These are phyloP conservation scores for Lactifluus volemus DNA, from an alignment of 768 basidiomycete species.

Conservation along the genomic window DNA sequence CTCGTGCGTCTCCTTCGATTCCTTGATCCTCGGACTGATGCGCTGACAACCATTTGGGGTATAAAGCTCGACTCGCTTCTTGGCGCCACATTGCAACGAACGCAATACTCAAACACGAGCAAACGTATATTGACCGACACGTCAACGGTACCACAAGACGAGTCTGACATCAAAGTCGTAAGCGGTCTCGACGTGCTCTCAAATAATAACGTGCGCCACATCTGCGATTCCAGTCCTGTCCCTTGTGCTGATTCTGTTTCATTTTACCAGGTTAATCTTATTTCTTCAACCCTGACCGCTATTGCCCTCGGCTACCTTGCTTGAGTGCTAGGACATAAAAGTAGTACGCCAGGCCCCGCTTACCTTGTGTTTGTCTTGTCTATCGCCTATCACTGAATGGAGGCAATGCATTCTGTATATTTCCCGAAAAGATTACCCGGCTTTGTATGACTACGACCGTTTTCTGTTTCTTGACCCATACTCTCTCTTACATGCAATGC, in stretches of 20 bases:
- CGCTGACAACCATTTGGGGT: not conserved
- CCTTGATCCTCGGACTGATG: not conserved
- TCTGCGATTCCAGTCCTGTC: not conserved
- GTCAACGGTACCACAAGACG: slow-evolving; percentile 23
- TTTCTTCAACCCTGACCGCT: slow-evolving; percentile 19
- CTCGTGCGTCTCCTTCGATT: slow-evolving; percentile 39
- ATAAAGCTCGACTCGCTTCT: slow-evolving; percentile 73
- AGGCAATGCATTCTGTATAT: not conserved
- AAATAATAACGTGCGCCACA: slow-evolving; percentile 67
- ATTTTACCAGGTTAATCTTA: slow-evolving; percentile 16
- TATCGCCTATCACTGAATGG: not conserved
- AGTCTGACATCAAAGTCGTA: slow-evolving; percentile 44
- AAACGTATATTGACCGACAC: slow-evolving; percentile 59
- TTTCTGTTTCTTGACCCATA: not conserved
- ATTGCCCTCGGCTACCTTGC: slow-evolving; percentile 17
- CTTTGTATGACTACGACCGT: not conserved
- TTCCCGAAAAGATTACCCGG: not conserved
- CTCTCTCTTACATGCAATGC: not conserved
- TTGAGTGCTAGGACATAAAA: not conserved
- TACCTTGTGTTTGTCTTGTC: not conserved
- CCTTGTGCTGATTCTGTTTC: not conserved
- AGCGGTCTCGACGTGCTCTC: slow-evolving; percentile 61
- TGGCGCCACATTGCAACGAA: slow-evolving; percentile 80
- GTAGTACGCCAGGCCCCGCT: not conserved
- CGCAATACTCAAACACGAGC: slow-evolving; percentile 55